Evolutionary conservation across 2,329 filamentous ascomycete species (phyloP).

Genomic region (Penicillium concentricum): DNA sequence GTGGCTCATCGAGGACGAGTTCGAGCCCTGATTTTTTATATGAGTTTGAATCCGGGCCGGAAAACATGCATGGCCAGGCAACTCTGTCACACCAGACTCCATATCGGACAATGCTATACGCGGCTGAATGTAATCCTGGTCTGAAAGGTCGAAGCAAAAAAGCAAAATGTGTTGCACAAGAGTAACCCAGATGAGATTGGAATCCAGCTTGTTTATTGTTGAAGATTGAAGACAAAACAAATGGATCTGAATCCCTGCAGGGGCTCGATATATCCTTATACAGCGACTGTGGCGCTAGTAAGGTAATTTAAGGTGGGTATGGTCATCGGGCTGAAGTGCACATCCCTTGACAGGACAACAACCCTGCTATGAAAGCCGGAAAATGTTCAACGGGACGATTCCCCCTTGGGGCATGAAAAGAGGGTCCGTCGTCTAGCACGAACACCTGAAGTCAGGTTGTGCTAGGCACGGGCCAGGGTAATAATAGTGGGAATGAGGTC

Average conservation of each 20-base stretch:
- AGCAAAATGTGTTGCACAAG: conserved; percentile 24
- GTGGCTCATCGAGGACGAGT: conserved; percentile 19
- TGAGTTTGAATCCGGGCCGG: conserved; percentile 23
- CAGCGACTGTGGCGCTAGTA: conserved; percentile 21
- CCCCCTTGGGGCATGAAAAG: conserved; percentile 28
- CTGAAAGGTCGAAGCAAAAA: conserved; percentile 11
- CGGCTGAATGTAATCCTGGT: conserved; percentile 14
- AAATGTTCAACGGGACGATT: conserved; percentile 14
- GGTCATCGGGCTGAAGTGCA: conserved; percentile 18
- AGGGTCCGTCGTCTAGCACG: conserved; percentile 24
- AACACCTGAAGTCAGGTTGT: conserved; percentile 12
- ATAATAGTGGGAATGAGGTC: conserved; percentile 28
- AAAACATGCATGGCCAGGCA: conserved; percentile 23
- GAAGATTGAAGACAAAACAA: conserved; percentile 17
- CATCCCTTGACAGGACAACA: conserved; percentile 33
- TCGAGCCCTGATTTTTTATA: conserved; percentile 21
- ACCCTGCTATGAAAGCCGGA: conserved; percentile 20
- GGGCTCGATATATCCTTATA: conserved; percentile 34
- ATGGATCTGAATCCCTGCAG: conserved; percentile 17
- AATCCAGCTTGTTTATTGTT: conserved; percentile 13
- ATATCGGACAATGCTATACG: conserved; percentile 31
- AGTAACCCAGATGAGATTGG: conserved; percentile 20
- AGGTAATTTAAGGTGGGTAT: conserved; percentile 16
- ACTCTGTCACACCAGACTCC: conserved; percentile 27
- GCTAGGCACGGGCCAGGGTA: conserved; percentile 24